Evolutionary conservation across 1,284 basidiomycete genomes (phyloP).

Genomic region (Taiwanofungus camphoratus): DNA sequence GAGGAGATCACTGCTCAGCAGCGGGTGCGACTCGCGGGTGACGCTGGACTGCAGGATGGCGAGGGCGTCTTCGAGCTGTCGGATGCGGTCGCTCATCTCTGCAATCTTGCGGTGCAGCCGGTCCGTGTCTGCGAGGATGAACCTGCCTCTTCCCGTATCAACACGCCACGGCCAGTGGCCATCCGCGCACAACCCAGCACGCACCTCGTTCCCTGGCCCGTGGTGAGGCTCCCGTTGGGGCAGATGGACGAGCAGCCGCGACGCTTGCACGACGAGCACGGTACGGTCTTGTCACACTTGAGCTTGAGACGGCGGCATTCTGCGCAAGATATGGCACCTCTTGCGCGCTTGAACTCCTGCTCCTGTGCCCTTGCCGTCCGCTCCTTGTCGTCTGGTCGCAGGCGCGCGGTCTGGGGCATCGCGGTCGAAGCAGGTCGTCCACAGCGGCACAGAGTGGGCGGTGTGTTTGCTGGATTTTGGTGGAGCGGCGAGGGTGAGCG

Average conservation of each 20-base stretch:
- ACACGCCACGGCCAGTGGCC: no score
- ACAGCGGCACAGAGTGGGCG: not conserved
- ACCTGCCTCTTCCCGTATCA: no score
- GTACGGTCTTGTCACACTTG: constrained; percentile 51
- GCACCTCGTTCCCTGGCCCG: constrained; percentile 70
- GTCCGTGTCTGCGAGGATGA: constrained; percentile 72
- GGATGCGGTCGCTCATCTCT: constrained; percentile 69
- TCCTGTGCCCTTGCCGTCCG: constrained; percentile 42
- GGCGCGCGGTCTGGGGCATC: constrained; percentile 18
- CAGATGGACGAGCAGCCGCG: constrained; percentile 64
- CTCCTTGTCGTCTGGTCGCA: constrained; percentile 31
- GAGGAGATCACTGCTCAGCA: constrained; percentile 53
- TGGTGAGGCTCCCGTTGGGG: constrained; percentile 49
- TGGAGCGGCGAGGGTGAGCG: no score
- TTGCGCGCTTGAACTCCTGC: constrained; percentile 59
- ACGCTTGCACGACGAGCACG: constrained; percentile 69
- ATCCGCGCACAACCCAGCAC: constrained; percentile 9
- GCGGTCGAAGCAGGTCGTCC: not conserved
- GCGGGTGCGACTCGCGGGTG: constrained; percentile 49
- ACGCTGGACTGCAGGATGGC: constrained; percentile 38
- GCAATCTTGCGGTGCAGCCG: constrained; percentile 66
- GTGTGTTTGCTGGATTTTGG: no score
- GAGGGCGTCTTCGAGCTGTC: constrained; percentile 68
- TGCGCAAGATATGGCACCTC: constrained; percentile 66
- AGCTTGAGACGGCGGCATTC: constrained; percentile 59